phyloP scores from a whole-genome alignment of 2,329 filamentous ascomycete genomes.

The Thielaviopsis euricoi region DNA sequence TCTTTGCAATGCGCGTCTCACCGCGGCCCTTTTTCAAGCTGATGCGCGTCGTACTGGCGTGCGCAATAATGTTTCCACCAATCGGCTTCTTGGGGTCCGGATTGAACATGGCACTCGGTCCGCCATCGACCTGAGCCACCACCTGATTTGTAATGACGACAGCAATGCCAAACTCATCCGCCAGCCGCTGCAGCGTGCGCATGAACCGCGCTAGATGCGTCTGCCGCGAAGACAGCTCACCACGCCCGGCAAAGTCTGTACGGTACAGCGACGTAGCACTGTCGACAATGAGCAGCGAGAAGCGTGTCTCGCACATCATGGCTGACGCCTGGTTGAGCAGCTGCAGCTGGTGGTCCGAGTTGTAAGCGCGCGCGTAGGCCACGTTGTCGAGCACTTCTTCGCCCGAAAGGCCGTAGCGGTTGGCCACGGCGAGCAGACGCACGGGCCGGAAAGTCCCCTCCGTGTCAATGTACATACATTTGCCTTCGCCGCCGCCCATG shows the following conservation, averaged over 20 bases:
- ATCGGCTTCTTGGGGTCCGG: constrained; percentile 98
- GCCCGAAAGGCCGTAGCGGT: constrained; percentile 83
- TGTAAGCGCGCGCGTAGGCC: constrained; percentile 94
- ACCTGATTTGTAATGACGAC: constrained; percentile 99
- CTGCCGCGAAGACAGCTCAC: constrained; percentile 87
- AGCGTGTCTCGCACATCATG: constrained; percentile 99
- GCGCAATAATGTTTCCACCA: constrained; percentile 95
- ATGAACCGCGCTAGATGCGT: constrained; percentile 80
- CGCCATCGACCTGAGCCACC: constrained; percentile 93
- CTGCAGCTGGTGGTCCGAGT: constrained; percentile 93
- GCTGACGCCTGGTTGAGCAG: constrained; percentile 85
- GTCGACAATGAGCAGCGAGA: constrained; percentile 89
- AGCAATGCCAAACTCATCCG: constrained; percentile 81
- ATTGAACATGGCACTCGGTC: constrained; percentile 95
- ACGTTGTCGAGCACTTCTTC: constrained; percentile 98
- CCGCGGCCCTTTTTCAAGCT: constrained; percentile 90
- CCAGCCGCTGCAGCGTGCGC: constrained; percentile 63
- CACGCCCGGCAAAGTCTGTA: constrained; percentile 92
- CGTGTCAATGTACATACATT: constrained; percentile 96
- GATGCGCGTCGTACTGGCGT: constrained; percentile 86
- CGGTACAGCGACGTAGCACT: constrained; percentile 90
- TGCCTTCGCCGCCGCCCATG: constrained; percentile 96
- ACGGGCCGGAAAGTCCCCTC: constrained; percentile 95
- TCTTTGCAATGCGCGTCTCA: constrained; percentile 96
- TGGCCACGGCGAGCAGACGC: constrained; percentile 76